phyloP scores from a whole-genome alignment of 306 rosid genomes.

The Adenanthera pavonina region DNA sequence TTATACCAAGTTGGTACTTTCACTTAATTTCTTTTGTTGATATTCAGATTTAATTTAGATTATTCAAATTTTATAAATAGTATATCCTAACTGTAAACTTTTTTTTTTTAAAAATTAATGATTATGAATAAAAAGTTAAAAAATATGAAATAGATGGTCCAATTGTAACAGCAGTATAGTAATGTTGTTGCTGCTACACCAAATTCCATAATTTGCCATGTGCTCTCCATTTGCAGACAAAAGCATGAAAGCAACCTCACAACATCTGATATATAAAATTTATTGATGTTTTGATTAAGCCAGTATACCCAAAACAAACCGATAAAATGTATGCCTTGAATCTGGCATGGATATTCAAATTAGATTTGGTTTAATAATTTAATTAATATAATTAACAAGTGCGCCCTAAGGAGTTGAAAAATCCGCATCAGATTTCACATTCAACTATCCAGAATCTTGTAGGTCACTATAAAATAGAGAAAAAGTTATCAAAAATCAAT shows the following conservation, averaged over 20 bases:
- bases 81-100: too few relatives aligned
- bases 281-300: too few relatives aligned
- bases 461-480: background rate
- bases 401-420: background rate
- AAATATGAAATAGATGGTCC: too few relatives aligned
- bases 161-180: too few relatives aligned
- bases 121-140: too few relatives aligned
- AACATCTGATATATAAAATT: background rate
- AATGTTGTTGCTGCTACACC: too few relatives aligned
- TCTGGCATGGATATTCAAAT: background rate
- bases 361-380: too few relatives aligned
- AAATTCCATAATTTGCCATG: background rate
- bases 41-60: too few relatives aligned
- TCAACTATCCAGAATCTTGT: background rate
- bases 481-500: background rate
- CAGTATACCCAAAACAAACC: too few relatives aligned
- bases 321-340: background rate
- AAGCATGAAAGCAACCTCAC: constrained; percentile 41
- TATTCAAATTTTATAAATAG: too few relatives aligned
- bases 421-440: constrained; percentile 21
- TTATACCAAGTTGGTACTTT: constrained; percentile 1
- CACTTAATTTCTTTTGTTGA: constrained; percentile 2
- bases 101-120: too few relatives aligned
- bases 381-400: background rate
- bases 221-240: constrained; percentile 34